Evolutionary conservation across 1,139 yeast species (phyloP).

Genomic region (Wickerhamomyces sp.): DNA sequence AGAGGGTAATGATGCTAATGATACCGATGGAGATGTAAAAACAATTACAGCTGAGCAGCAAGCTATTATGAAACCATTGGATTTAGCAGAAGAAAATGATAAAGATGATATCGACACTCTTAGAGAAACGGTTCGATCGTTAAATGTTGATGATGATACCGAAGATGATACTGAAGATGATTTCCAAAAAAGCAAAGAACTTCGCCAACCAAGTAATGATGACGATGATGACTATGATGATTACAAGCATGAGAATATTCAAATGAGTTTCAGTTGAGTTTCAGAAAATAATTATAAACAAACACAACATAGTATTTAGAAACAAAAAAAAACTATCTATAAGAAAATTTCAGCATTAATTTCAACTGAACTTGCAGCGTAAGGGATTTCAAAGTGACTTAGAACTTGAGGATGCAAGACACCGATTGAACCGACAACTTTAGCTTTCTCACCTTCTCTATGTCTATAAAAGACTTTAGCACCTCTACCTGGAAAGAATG

Average conservation of each 20-base stretch:
- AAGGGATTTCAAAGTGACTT: conserved; percentile 82
- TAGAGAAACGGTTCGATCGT: conserved; percentile 1
- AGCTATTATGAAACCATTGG: conserved; percentile 1
- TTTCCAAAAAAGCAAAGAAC: neutral
- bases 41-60: no score
- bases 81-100: conserved; percentile 9
- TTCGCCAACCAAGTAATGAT: neutral
- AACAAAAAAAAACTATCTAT: no score
- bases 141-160: neutral
- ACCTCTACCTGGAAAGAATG: conserved; percentile 97
- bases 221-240: conserved; percentile 23
- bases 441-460: conserved; percentile 49
- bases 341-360: conserved; percentile 82
- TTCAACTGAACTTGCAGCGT: conserved; percentile 89
- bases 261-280: conserved; percentile 23
- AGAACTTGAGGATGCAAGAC: conserved; percentile 95
- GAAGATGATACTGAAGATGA: neutral
- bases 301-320: no score
- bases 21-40: no score
- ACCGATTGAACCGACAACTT: conserved; percentile 80
- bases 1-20: conserved; percentile 2
- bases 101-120: conserved; percentile 8
- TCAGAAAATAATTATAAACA: neutral
- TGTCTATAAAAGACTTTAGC: conserved; percentile 78
- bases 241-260: conserved; percentile 24